Percentiles rank a stretch among this genome's conserved stretches.
These are phyloP conservation scores for Fusarium sp. DNA, from an alignment of 2,329 filamentous ascomycete species.

Conservation along the genomic window DNA sequence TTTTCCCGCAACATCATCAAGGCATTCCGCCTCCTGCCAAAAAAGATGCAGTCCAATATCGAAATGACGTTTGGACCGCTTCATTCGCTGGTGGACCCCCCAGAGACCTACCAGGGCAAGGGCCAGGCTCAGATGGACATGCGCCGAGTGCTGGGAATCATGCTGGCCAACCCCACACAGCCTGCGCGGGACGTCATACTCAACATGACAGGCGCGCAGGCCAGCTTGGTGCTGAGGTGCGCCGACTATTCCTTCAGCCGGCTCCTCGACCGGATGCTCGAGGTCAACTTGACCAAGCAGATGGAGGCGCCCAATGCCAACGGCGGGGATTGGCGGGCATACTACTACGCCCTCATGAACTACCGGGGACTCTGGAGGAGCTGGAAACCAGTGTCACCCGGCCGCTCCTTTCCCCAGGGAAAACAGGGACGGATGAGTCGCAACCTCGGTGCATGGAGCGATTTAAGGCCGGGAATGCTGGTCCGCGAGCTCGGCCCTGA, in stretches of 20 bases:
- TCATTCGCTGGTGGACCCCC: not conserved
- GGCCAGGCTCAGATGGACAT: not conserved
- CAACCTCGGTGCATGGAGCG: not conserved
- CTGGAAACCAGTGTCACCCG: not conserved
- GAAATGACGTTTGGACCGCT: not conserved
- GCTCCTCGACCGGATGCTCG: not conserved
- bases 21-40: not conserved
- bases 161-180: not conserved
- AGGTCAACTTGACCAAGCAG: not conserved
- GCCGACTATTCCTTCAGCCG: not conserved
- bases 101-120: not conserved
- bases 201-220: not conserved
- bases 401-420: not conserved
- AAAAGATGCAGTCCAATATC: not conserved
- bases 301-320: not conserved
- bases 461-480: not conserved
- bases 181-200: not conserved
- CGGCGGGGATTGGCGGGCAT: not conserved
- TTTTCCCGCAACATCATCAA: not conserved
- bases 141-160: not conserved
- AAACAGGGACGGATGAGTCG: not conserved
- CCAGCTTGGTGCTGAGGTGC: not conserved
- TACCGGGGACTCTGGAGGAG: not conserved
- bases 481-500: not conserved
- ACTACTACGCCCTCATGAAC: not conserved